Evolutionary conservation across 306 rosid species (phyloP), one percentile per base, ranked within the genome.

Genomic region (Trichosanthes truncata): DNA sequence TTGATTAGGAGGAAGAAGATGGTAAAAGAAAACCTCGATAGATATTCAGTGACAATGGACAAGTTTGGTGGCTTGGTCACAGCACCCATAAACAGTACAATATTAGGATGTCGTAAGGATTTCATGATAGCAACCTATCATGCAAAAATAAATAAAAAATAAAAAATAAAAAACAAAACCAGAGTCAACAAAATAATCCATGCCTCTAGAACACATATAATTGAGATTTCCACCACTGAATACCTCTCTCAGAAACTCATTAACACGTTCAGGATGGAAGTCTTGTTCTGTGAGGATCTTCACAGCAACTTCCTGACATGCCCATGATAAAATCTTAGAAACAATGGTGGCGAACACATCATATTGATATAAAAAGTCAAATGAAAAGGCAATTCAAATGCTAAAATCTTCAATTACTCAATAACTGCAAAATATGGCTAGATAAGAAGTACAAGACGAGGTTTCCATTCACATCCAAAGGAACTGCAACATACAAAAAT

Each of bases 211-310:
- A 33, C 9, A 35, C 41, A 60, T 74, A 60, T 3, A 26, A 45
- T 65, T 74, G 75, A 80, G 79, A 71, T 78, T 80, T 59, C 76
- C 36, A 69, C 79, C 76, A 55, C 31, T 31, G 62, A 73, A 67
- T 85, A 96, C 99, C 99, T 96, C 99, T 88, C 99, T 88, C 80
- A 96, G 74, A 80, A 93, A 96, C 87, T 96, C 99, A 80, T 88
- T 90, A 83, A 90, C 87, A 78, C 89, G 91, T 83, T 96, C 99
- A 5, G 92, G 94, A 87, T 85, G 96, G 74, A 91, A 93, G 77
- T 93, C 99, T 88, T 96, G 99, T 82, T 96, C 99, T 92, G 93
- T 91, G 80, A 96, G 92, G 85, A 96, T 91, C 87, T 96, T 96
- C 83, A 96, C 99, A 78, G 99, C 99, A 79, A 96, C 99, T 49